Conservation (phyloP, 1,284 basidiomycete species). For the Lignosus rhinocerotis region DNA sequence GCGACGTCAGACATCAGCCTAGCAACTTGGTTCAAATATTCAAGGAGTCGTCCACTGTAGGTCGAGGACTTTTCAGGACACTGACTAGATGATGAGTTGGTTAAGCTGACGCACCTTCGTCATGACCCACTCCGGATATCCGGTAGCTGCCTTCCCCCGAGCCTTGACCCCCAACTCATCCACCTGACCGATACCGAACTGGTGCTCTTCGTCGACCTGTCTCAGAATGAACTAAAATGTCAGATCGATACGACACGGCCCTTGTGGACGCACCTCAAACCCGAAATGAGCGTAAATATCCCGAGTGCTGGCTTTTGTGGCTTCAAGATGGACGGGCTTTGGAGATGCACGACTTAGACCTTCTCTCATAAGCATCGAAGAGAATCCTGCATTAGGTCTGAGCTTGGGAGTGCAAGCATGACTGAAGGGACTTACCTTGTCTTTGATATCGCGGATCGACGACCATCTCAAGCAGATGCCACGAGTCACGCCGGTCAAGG, state of each 20-base stretch:
- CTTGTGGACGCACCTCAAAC: conserved; percentile 16
- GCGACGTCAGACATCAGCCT: too few relatives aligned
- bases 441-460: conserved; percentile 15
- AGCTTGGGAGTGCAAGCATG: too few relatives aligned
- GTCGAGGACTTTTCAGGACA: too few relatives aligned
- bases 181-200: conserved; percentile 20
- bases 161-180: conserved; percentile 18
- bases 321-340: conserved; percentile 24
- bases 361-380: background rate
- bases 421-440: conserved; percentile 2
- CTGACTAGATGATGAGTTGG: background rate
- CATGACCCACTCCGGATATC: conserved; percentile 24
- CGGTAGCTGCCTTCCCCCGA: conserved; percentile 17
- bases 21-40: too few relatives aligned
- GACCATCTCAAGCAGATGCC: conserved; percentile 18
- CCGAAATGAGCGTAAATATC: conserved; percentile 23
- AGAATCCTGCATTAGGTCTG: background rate
- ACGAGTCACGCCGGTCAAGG: conserved; percentile 14
- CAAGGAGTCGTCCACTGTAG: too few relatives aligned
- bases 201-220: conserved; percentile 21
- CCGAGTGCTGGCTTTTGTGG: conserved; percentile 17
- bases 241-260: background rate
- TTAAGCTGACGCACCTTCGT: conserved; percentile 17
- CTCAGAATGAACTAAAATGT: background rate
- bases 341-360: conserved; percentile 2